Percentiles rank a stretch among this genome's conserved stretches.
These are phyloP conservation scores for Blastocystis sp. DNA, from an alignment of 352 stramenopile species.

Conservation along the genomic window DNA sequence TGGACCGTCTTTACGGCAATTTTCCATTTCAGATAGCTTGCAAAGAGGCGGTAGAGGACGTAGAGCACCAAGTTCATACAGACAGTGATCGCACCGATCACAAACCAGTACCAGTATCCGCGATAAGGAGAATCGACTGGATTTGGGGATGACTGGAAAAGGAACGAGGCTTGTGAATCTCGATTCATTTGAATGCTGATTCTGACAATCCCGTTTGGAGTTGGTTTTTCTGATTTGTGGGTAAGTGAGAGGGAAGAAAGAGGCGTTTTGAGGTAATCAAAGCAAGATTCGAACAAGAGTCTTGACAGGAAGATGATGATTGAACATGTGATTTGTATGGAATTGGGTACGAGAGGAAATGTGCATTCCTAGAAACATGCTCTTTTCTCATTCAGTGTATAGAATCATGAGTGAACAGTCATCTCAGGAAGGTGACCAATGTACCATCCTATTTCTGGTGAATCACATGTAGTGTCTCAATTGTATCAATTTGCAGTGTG, in stretches of 20 bases:
- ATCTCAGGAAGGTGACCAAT: background rate
- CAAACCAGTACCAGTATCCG: slow-evolving; percentile 66
- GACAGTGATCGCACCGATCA: slow-evolving; percentile 59
- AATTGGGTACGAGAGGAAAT: background rate
- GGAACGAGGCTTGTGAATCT: no score
- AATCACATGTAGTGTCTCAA: background rate
- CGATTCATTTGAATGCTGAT: no score
- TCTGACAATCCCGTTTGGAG: no score
- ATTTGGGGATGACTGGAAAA: slow-evolving; percentile 60
- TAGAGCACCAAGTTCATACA: background rate
- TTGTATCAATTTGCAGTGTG: background rate
- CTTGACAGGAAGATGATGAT: no score
- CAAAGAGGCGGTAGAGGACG: background rate
- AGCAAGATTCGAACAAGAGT: no score
- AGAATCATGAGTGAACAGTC: background rate
- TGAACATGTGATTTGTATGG: no score
- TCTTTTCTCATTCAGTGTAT: no score
- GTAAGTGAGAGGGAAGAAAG: no score
- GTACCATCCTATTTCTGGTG: background rate
- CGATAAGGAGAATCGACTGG: slow-evolving; percentile 64
- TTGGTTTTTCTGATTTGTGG: no score
- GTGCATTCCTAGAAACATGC: background rate
- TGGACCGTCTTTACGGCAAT: background rate
- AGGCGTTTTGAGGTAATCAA: no score
- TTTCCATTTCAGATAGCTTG: background rate